Conservation (phyloP, 345 rosid genomes). For the Pugionium dolabratum region DNA sequence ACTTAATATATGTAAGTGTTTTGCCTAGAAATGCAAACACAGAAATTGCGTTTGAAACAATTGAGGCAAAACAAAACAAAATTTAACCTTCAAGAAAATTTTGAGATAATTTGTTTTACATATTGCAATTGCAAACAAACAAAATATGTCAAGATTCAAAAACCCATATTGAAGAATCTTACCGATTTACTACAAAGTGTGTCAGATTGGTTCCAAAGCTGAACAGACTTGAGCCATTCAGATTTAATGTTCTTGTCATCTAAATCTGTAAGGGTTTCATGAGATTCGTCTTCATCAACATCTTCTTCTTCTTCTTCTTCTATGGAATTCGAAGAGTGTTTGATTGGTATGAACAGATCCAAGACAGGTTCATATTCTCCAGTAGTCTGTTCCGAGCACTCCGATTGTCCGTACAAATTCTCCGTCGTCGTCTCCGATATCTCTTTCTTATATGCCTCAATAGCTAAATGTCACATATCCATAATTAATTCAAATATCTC, state of each 20-base stretch:
- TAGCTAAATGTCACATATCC: slow-evolving; percentile 54
- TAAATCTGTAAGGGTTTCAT: slow-evolving; percentile 26
- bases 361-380: slow-evolving; percentile 62
- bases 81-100: too few relatives aligned
- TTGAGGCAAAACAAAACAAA: background rate
- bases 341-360: slow-evolving; percentile 82
- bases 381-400: slow-evolving; percentile 84
- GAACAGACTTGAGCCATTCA: slow-evolving; percentile 98
- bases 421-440: slow-evolving; percentile 59
- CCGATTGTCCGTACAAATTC: slow-evolving; percentile 62
- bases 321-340: slow-evolving; percentile 41
- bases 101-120: too few relatives aligned
- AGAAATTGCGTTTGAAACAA: too few relatives aligned
- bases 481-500: background rate
- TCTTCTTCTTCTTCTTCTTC: slow-evolving; percentile 44
- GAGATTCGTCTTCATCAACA: slow-evolving; percentile 41
- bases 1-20: too few relatives aligned
- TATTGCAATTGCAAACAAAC: background rate
- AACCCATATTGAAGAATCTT: slow-evolving; percentile 2
- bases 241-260: slow-evolving; percentile 59
- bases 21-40: too few relatives aligned
- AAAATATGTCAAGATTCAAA: slow-evolving; percentile 13
- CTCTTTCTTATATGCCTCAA: slow-evolving; percentile 70
- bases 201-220: slow-evolving; percentile 74
- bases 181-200: slow-evolving; percentile 17